A percentile compares a stretch with the other conserved stretches of the same genome.
These are phyloP conservation scores for Mycena citricolor DNA, from an alignment of 1,284 basidiomycete species.

Conservation along the genomic window DNA sequence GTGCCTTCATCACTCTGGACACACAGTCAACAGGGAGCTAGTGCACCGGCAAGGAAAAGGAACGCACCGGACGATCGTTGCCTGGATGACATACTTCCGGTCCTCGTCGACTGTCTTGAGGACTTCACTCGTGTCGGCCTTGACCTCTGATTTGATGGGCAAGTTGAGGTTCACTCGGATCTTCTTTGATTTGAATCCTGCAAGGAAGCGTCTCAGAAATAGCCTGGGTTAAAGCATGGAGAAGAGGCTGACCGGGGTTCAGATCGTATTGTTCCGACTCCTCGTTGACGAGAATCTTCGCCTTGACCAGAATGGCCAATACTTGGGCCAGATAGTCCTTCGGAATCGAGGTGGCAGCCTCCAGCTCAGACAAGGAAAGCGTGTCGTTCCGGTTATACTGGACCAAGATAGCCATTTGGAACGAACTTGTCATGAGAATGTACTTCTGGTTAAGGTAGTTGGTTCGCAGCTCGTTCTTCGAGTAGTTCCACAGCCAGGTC, in stretches of 20 bases:
- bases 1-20: conserved; percentile 92
- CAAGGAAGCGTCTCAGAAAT: neutral
- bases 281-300: conserved; percentile 85
- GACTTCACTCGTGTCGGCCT: conserved; percentile 89
- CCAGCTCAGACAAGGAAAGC: conserved; percentile 79
- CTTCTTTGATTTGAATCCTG: conserved; percentile 97
- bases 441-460: conserved; percentile 94
- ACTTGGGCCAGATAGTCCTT: conserved; percentile 85
- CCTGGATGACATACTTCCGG: conserved; percentile 95
- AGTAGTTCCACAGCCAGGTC: conserved; percentile 98
- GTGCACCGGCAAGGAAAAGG: conserved; percentile 5
- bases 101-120: conserved; percentile 97
- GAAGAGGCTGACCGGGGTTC: conserved; percentile 73
- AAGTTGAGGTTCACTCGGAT: conserved; percentile 92
- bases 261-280: conserved; percentile 89
- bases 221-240: conserved; percentile 6
- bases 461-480: conserved; percentile 93
- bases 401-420: conserved; percentile 92
- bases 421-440: conserved; percentile 93
- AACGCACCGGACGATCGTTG: conserved; percentile 89
- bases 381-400: conserved; percentile 94
- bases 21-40: neutral
- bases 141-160: conserved; percentile 94
- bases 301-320: conserved; percentile 82
- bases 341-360: conserved; percentile 80